phyloP scores from a whole-genome alignment of 2,329 filamentous ascomycete species.

The Xylogone sp. region DNA sequence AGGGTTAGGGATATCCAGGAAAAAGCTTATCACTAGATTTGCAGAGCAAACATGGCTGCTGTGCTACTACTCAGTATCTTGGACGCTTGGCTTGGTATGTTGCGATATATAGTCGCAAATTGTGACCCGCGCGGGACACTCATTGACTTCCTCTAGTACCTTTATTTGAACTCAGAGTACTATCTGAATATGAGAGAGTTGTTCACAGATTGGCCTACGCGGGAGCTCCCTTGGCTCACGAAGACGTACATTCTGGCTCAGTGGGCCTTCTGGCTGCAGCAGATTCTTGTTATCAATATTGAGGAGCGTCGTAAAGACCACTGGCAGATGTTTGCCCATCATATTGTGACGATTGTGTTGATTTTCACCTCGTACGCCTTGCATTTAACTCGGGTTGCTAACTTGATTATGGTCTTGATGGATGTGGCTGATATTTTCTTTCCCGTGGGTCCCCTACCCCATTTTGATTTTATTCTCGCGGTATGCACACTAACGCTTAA shows the following conservation, averaged over 20 bases:
- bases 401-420: constrained; percentile 87
- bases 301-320: constrained; percentile 94
- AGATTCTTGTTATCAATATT: constrained; percentile 90
- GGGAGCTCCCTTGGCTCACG: constrained; percentile 68
- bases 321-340: constrained; percentile 93
- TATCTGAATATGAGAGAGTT: constrained; percentile 73
- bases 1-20: constrained; percentile 67
- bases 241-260: constrained; percentile 91
- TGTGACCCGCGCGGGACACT: no score
- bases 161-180: constrained; percentile 63
- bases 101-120: no score
- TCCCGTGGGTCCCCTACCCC: constrained; percentile 57
- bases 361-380: constrained; percentile 83
- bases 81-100: constrained; percentile 77
- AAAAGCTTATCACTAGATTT: constrained; percentile 76
- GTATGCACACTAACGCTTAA: constrained; percentile 1
- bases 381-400: constrained; percentile 81
- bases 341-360: constrained; percentile 81
- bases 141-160: no score
- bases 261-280: constrained; percentile 90
- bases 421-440: constrained; percentile 88
- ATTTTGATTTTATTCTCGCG: no score
- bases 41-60: constrained; percentile 93
- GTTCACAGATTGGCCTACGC: constrained; percentile 81
- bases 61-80: constrained; percentile 78